Evolutionary conservation across 179 eudicot genomes (phyloP), one percentile per base, ranked within the genome.

Genomic region (Pouteria campechiana): DNA sequence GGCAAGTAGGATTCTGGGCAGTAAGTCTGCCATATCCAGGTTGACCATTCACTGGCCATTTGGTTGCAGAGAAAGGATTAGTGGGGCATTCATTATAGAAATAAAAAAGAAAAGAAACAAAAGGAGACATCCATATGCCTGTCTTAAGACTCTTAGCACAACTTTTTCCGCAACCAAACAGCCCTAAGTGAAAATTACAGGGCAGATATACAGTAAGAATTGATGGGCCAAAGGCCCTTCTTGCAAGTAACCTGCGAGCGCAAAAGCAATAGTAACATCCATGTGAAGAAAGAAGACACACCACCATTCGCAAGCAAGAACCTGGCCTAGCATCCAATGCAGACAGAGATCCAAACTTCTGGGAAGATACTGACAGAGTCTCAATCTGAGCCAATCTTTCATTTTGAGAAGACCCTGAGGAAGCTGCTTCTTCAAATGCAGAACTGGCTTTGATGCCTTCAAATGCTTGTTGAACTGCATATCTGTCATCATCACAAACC

Each of bases 281-380:
- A n/a, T n/a, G n/a, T n/a, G n/a, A 17, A 6, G 7, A 53, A 40
- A 46, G 1, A 31, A 39, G 2, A 54, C 49, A 25, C 45, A 87
- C 98, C 87, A 63, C 55, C 58, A 57, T 69, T 62, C 76, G 87
- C 9, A 92, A 75, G 19, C 68, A 68, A 61, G 96, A 73, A 65
- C 63, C 54, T 44, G 94, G 90, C 69, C 92, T 70, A 44, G 85
- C 79, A 58, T 83, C 99, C 44, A 92, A 58, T 36, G 99, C 96
- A 58, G 99, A 92, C 45, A 92, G 74, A 38, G 96, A 79, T 15
- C 94, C 79, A 46, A 92, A 92, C 52, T 92, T 92, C 76, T 79
- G 99, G 58, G 96, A 75, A 45, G 98, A 79, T 18, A 55, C 48
- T 37, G 96, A 74, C 16, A 92, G 92, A 3, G 80, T 67, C n/a